These are phyloP conservation scores for Ophiostoma ulmi DNA, from an alignment of 2,329 filamentous ascomycete genomes.

Conservation along the genomic window DNA sequence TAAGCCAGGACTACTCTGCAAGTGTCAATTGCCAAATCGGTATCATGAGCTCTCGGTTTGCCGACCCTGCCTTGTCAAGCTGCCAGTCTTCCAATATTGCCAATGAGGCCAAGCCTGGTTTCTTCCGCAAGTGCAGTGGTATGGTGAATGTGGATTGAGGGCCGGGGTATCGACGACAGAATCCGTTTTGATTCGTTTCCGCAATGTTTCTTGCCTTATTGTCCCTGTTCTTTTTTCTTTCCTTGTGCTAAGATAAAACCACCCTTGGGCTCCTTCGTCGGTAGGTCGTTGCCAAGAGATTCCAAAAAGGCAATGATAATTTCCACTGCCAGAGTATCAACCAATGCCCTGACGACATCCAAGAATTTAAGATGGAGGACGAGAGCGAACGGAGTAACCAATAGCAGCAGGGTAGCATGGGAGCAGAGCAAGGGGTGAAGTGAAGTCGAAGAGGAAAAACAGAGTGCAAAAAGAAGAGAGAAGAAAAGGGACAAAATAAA, in stretches of 20 bases:
- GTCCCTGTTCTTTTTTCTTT: background rate
- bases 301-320: background rate
- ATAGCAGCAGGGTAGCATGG: background rate
- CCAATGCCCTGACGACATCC: background rate
- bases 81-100: background rate
- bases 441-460: background rate
- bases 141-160: background rate
- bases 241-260: background rate
- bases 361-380: background rate
- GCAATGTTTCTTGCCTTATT: background rate
- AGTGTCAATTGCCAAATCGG: background rate
- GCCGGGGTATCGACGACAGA: background rate
- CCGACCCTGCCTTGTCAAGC: background rate
- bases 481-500: background rate
- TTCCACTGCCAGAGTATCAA: background rate
- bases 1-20: background rate
- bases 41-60: background rate
- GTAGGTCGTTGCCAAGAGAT: background rate
- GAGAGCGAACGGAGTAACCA: background rate
- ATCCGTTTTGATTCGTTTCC: background rate
- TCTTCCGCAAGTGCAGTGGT: background rate
- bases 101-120: background rate
- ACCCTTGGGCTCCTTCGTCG: constrained; percentile 5
- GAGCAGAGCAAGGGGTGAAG: background rate
- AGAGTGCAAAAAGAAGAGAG: background rate